phyloP scores from a whole-genome alignment of 2,329 filamentous ascomycete genomes.

The Pseudogymnoascus sp. region DNA sequence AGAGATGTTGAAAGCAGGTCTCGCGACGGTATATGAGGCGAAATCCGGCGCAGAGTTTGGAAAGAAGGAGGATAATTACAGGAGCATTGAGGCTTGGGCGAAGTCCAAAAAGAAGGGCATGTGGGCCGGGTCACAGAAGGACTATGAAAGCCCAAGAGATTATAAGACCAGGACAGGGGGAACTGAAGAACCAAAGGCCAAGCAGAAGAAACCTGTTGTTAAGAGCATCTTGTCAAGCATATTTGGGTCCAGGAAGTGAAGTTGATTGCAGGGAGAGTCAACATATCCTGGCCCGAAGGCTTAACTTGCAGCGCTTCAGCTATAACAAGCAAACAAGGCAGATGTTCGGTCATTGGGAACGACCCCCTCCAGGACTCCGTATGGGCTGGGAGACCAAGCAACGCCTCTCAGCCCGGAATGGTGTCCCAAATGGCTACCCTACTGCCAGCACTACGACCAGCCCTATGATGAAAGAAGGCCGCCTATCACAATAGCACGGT shows the following conservation, averaged over 20 bases:
- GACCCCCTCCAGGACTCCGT: not conserved
- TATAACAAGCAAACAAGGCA: not conserved
- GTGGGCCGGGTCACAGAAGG: conserved; percentile 61
- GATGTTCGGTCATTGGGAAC: not conserved
- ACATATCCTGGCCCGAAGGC: not conserved
- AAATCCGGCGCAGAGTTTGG: conserved; percentile 89
- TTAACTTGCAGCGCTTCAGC: not conserved
- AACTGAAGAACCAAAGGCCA: conserved; percentile 27
- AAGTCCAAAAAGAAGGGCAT: conserved; percentile 62
- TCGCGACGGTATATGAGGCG: conserved; percentile 90
- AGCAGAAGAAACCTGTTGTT: conserved; percentile 27
- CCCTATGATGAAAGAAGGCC: not conserved
- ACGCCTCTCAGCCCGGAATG: not conserved
- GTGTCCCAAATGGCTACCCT: not conserved
- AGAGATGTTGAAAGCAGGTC: conserved; percentile 78
- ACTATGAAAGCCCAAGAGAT: conserved; percentile 76
- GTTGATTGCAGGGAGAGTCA: not conserved
- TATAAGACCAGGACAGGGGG: conserved; percentile 61
- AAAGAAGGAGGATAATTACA: conserved; percentile 57
- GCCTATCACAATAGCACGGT: not conserved
- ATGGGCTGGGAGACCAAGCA: not conserved
- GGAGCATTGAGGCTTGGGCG: conserved; percentile 59
- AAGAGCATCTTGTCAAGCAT: conserved; percentile 13
- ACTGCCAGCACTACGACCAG: not conserved
- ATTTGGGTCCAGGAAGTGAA: conserved; percentile 3